phyloP scores from a whole-genome alignment of 78 protist species.

The Cavenderia fasciculata region DNA sequence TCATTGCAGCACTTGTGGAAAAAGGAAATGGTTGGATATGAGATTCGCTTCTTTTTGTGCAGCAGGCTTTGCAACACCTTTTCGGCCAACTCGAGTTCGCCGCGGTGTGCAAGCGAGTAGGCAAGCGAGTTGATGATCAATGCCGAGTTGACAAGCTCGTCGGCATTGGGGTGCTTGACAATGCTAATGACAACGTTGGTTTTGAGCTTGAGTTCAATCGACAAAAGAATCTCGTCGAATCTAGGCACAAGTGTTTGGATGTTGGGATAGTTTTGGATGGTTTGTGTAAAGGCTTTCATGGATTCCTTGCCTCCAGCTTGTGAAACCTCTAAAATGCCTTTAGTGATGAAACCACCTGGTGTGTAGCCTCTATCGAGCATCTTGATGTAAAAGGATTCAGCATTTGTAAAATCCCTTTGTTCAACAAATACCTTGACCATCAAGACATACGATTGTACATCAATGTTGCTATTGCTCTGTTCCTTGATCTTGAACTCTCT shows the following conservation, averaged over 20 bases:
- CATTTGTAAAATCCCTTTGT: neutral
- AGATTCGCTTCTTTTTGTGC: neutral
- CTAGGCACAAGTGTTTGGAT: no score
- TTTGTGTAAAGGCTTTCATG: no score
- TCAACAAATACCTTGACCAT: neutral
- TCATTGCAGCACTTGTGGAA: neutral
- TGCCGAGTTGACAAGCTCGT: neutral
- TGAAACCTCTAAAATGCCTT: no score
- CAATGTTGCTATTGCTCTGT: neutral
- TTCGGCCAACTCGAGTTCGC: conserved; percentile 20
- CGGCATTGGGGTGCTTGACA: neutral
- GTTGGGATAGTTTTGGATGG: no score
- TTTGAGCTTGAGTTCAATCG: neutral
- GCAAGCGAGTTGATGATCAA: conserved; percentile 1
- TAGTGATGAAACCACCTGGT: no score
- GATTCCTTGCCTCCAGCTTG: no score
- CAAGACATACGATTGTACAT: neutral
- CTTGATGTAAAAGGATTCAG: neutral
- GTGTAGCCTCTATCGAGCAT: neutral
- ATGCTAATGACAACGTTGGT: neutral
- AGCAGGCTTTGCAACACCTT: neutral
- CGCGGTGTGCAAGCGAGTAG: conserved; percentile 17
- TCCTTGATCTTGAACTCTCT: neutral
- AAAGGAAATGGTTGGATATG: neutral
- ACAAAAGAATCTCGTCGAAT: no score